Evolutionary conservation across 2,329 filamentous ascomycete genomes (phyloP), one percentile per base, ranked within the genome.

Genomic region (Drechslerella coelobrocha): DNA sequence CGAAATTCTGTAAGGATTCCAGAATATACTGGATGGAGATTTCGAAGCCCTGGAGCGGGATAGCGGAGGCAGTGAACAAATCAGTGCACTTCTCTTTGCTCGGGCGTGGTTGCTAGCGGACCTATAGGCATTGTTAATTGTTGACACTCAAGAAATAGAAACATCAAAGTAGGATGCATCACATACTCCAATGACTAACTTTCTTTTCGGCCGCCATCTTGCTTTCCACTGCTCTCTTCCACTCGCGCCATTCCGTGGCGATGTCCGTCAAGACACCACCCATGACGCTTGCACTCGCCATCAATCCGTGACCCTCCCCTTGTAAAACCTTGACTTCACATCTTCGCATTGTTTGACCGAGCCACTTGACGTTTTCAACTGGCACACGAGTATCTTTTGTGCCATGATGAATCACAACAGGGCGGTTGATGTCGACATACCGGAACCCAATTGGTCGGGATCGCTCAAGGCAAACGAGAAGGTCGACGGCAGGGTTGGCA

Each of bases 201-300:
- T 62, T 69, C 45, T 69, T 57, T 41, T 69, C 65, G 6, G 52
- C 65, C 14, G 52, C 55, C 12, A 61, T 45, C 26, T 60, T 69
- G 52, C 51, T 69, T 9, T 74, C 73, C 31, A 83, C 81, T 29
- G 83, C 84, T 47, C 85, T 84, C 76, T 86, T 87, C 90, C 90
- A 93, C 76, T 93, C 90, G 74, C 92, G 89, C 93, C 93, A 97
- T 78, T 97, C 94, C 74, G 88, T 88, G 56, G 90, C 89, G 76
- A 99, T 96, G 80, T 99, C 94, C 79, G 91, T 93, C 34, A 99
- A 81, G n/a, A 97, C 89, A 19, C 88, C 87, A 45, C 91, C 90
- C 94, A 99, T 99, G 47, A 97, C 93, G 12, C 83, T 83, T 0
- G 94, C 92, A 74, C 89, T 95, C 0, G 94, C 94, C 94, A 99